Evolutionary conservation across 1,284 basidiomycete species (phyloP), one percentile per base, ranked within the genome.

Genomic region (Heterobasidion irregulare): DNA sequence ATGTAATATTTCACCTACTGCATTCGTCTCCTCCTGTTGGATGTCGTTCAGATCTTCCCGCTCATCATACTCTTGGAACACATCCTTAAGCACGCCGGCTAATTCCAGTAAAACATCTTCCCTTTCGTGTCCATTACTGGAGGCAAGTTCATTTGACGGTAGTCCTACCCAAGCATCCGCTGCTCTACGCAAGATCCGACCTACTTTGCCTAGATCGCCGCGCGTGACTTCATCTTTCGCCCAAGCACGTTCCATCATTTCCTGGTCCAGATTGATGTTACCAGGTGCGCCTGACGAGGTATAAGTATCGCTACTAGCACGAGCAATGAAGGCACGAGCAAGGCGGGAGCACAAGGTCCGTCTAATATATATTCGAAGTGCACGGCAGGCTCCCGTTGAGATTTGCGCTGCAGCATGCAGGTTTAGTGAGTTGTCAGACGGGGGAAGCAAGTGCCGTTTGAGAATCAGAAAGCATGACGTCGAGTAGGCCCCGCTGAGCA

Each of bases 201-300:
- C 80, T n/a, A 87, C 72, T 38, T 79, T 73, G 7, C 74, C 74
- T 13, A 84, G 74, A 56, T 86, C 83, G 82, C 85, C 87, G n/a
- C 70, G 66, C 2, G 72, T 66, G 10, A 75, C 68, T 45, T 83
- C 81, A 50, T 86, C 80, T 61, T 79, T 81, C 1, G 80, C 74
- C 84, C 84, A 89, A 0, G 85, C 86, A 2, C 78, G 76, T 59
- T 86, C 84, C 75, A 89, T 77, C 50, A 88, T 64, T 16, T 82
- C 80, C 45, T 70, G 71, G 55, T 81, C 80, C 3, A 47, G 65
- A 51, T 80, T 78, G 61, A 86, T 71, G 47, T 78, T 71, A 0
- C 75, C 75, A 0, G 83, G 80, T 3, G 76, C 77, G 26, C 84
- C 84, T 1, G 84, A 79, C 44, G 75, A 74, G 0, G 80, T 76